Evolutionary conservation across 345 rosid species (phyloP), one percentile per base, ranked within the genome.

Genomic region (Populus pruinosa): DNA sequence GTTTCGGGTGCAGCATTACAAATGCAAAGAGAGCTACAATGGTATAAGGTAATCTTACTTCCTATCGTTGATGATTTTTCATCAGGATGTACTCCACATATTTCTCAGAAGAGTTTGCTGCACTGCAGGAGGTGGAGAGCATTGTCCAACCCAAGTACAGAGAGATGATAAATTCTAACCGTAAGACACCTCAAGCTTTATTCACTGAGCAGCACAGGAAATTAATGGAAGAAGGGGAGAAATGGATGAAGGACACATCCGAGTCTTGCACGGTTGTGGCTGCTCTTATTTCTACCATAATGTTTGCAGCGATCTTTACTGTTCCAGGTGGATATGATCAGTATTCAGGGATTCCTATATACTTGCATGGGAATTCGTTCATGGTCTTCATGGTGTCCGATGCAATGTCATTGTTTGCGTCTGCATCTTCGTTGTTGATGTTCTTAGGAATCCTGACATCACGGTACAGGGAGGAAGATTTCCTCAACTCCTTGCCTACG

Each of bases 11-110:
- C 97, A 21, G 93, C 92, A 75, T 81, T 92, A 47, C 97, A 92
- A 55, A 91, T 92, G 97, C 97, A 92, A 47, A 82, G 97, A 75
- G 97, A 92, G 70, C 75, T 90, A 5, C 97, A 90, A 70, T 90
- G 97, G 97, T 92, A 83, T 41, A 92, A 90, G 94, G 97, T 92
- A 74, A 25, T 69, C 43, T 4, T 12, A 41, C 29, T 36, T 33
- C 44, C 47, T 20, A 9, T 67, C 36, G 29, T 10, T 59, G 64
- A 56, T 56, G 64, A 3, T 55, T 53, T 50, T 18, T 6, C 59
- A 6, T 18, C 10, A 55, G 12, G 8, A 21, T 2, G 5, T n/a
- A 55, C 27, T 59, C 25, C 29, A 59, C 64, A 59, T 59, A 23
- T 59, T 59, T 59, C 16, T 59, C 29, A 23, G 13, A 23, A 23